A percentile compares a stretch with the other conserved stretches of the same genome.
Evolutionary conservation across 352 stramenopile genomes (phyloP).

Genomic region (Pythium biforme): DNA sequence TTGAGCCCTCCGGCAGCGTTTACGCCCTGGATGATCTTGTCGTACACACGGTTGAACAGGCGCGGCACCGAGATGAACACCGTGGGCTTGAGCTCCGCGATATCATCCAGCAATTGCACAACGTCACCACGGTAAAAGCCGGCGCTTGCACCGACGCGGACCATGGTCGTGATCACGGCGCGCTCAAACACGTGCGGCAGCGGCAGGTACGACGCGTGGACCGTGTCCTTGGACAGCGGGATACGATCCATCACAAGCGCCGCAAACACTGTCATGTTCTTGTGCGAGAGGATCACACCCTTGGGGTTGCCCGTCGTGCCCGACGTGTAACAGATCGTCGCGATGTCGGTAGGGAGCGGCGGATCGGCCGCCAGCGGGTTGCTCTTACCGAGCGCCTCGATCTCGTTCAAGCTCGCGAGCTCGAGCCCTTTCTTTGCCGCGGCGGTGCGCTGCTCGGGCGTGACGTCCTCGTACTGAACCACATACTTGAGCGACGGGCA

Average conservation of each 20-base stretch:
- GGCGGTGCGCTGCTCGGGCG: conserved; percentile 30
- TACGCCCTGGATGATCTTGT: conserved; percentile 91
- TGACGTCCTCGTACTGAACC: conserved; percentile 56
- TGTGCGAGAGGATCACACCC: conserved; percentile 93
- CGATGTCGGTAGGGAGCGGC: conserved; percentile 75
- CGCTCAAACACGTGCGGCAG: conserved; percentile 97
- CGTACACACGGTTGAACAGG: conserved; percentile 96
- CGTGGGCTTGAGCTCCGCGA: conserved; percentile 91
- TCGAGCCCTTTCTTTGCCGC: conserved; percentile 29
- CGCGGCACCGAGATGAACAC: conserved; percentile 93
- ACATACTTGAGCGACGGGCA: conserved; percentile 53
- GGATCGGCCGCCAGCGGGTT: conserved; percentile 48
- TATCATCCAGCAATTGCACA: conserved; percentile 91
- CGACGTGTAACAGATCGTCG: conserved; percentile 95
- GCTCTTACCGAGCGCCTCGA: conserved; percentile 37
- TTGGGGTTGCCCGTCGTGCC: conserved; percentile 97
- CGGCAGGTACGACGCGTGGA: conserved; percentile 96
- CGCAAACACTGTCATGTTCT: conserved; percentile 45
- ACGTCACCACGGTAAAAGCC: conserved; percentile 87
- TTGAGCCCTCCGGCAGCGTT: conserved; percentile 51
- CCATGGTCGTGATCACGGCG: conserved; percentile 81
- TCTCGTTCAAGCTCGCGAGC: conserved; percentile 45
- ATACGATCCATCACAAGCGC: neutral
- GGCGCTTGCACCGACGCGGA: conserved; percentile 64
- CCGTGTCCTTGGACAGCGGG: conserved; percentile 30